Conservation (phyloP, 139 green algal genomes). For the Zygnema cylindricum region DNA sequence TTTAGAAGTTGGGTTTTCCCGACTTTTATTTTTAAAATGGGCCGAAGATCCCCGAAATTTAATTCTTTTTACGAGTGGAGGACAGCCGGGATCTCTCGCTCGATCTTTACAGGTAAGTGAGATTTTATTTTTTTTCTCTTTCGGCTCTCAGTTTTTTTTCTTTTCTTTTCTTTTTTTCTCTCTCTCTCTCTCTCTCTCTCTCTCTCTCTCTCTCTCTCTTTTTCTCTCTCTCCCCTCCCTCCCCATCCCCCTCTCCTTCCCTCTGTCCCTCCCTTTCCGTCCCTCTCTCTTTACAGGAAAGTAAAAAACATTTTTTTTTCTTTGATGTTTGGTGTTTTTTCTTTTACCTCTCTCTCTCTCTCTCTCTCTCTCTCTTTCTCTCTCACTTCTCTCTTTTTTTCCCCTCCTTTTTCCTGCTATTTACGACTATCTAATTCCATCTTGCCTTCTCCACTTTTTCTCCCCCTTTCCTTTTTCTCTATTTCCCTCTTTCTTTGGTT, state of each 20-base stretch:
- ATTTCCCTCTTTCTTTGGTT: too few species aligned
- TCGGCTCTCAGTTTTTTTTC: slow-evolving; percentile 9
- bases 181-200: neutral
- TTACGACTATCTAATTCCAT: too few species aligned
- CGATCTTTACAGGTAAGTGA: slow-evolving; percentile 26
- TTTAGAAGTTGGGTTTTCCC: slow-evolving; percentile 74
- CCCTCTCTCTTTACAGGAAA: neutral
- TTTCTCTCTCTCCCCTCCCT: neutral
- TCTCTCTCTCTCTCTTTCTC: neutral
- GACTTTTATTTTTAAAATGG: slow-evolving; percentile 85
- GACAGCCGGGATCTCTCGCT: slow-evolving; percentile 48
- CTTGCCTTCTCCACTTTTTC: too few species aligned
- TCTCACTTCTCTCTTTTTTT: neutral
- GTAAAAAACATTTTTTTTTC: neutral
- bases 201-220: neutral
- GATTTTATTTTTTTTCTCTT: neutral
- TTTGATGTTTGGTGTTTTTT: neutral
- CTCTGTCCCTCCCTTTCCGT: neutral
- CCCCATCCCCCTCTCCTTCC: neutral
- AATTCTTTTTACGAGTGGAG: slow-evolving; percentile 78
- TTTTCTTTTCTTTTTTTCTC: slow-evolving; percentile 12
- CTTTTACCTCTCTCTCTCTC: neutral
- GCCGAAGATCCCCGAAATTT: slow-evolving; percentile 74
- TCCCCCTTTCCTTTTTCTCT: too few species aligned
- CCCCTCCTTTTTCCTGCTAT: slow-evolving; percentile 26